Evolutionary conservation across 352 stramenopile species (phyloP), one percentile per base, ranked within the genome.

Genomic region (Globisporangium canariense): DNA sequence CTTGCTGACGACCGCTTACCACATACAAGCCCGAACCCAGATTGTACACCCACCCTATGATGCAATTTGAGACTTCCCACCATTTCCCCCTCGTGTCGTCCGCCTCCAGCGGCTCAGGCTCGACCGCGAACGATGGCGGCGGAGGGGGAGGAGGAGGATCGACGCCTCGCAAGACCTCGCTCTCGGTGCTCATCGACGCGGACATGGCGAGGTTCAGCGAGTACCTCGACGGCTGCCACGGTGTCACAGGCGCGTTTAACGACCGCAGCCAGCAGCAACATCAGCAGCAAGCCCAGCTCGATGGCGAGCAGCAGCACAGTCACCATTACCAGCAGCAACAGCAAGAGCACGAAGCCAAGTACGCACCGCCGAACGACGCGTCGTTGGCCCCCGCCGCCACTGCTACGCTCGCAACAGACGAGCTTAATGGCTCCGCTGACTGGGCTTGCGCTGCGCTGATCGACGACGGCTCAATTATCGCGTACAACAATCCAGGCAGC

Each of bases 151-250:
- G 2, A 16, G 8, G 10, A 11, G 45, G 45, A 22, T 51, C 30
- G 5, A 8, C 9, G 18, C 51, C 51, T 5, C 51, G 30, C 51
- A 58, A 58, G 30, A 38, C 32, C 20, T 43, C 32, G 46, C 58
- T 64, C 22, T n/a, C 46, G 34, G 22, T 64, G 47, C 58, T 64
- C 46, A 51, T 43, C 8, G 58, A 64, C 43, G 52, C 30, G 7
- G 58, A 64, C 20, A 64, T 64, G 58, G 9, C 47, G 34, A 51
- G 34, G 20, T 50, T 64, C 14, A 41, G 58, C 46, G 58, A 64
- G 58, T 58, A 57, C 46, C 36, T 64, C 32, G 58, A 64, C 32
- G 46, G 47, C 32, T 58, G 34, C 25, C 32, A 49, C 20, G 51
- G 51, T 4, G 22, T 58, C 51, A n/a, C 51, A 9, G 8, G 46